Conservation (phyloP, 2,329 filamentous ascomycete genomes). For the Xylariaceae sp. region DNA sequence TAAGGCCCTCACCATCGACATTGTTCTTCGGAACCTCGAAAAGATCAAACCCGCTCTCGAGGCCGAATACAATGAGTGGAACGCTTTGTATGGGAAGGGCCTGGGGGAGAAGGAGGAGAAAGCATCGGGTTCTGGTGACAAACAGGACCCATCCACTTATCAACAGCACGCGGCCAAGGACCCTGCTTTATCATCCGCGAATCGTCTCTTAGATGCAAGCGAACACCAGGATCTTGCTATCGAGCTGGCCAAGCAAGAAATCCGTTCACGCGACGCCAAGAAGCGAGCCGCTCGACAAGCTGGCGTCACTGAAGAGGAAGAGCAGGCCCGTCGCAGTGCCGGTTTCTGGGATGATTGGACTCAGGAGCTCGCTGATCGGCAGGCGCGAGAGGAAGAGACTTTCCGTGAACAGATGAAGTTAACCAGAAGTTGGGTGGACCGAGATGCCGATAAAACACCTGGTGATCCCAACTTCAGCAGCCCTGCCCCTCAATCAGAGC, state of each 20-base stretch:
- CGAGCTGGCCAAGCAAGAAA: slow-evolving; percentile 68
- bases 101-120: slow-evolving; percentile 17
- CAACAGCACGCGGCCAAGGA: slow-evolving; percentile 52
- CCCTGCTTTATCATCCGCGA: slow-evolving; percentile 51
- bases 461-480: slow-evolving; percentile 16
- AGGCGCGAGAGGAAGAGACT: slow-evolving; percentile 39
- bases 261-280: slow-evolving; percentile 61
- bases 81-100: slow-evolving; percentile 41
- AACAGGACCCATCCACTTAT: slow-evolving; percentile 33
- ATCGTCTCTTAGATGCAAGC: slow-evolving; percentile 62
- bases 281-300: slow-evolving; percentile 55
- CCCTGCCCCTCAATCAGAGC: not conserved
- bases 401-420: slow-evolving; percentile 51
- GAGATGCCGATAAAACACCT: slow-evolving; percentile 20
- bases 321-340: slow-evolving; percentile 48
- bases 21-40: slow-evolving; percentile 69
- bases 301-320: slow-evolving; percentile 54
- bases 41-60: slow-evolving; percentile 74
- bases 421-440: slow-evolving; percentile 45
- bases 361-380: slow-evolving; percentile 28
- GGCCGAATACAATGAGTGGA: slow-evolving; percentile 65
- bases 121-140: slow-evolving; percentile 4
- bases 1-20: slow-evolving; percentile 46
- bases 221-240: slow-evolving; percentile 74
- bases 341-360: slow-evolving; percentile 44